These are phyloP conservation scores for Quercus wislizeni DNA, from an alignment of 306 rosid genomes.

Conservation along the genomic window DNA sequence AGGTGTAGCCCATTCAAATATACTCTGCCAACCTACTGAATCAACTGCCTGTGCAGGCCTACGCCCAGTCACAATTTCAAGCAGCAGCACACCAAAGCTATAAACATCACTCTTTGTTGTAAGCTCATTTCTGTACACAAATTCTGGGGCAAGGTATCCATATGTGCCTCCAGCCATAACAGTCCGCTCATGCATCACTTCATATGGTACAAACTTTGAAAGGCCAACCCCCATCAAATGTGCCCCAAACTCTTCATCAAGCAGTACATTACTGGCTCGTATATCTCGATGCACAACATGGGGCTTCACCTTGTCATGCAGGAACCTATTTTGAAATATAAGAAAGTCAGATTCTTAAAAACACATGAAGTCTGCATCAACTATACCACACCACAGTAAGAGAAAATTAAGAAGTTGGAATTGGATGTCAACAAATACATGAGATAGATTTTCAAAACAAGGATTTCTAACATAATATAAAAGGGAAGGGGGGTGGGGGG, in stretches of 20 bases:
- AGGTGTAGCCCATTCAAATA: conserved; percentile 98
- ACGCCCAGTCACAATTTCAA: conserved; percentile 90
- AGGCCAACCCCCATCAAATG: conserved; percentile 95
- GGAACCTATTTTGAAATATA: conserved; percentile 54
- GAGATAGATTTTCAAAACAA: not conserved
- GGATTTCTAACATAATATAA: not conserved
- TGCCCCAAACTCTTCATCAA: conserved; percentile 96
- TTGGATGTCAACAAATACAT: not conserved
- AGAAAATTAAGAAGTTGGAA: not conserved
- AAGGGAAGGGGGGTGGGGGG: too few relatives aligned
- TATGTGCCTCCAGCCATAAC: conserved; percentile 98
- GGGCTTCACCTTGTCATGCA: conserved; percentile 98
- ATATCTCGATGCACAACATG: conserved; percentile 97
- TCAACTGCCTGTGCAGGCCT: conserved; percentile 97
- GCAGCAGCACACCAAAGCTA: conserved; percentile 89
- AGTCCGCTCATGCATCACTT: conserved; percentile 92
- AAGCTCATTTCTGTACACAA: conserved; percentile 87
- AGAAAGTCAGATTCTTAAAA: not conserved
- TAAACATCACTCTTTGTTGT: conserved; percentile 95
- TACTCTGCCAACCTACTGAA: conserved; percentile 97
- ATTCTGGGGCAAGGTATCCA: conserved; percentile 96
- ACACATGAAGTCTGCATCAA: conserved; percentile 1
- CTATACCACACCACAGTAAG: not conserved
- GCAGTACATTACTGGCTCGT: conserved; percentile 87
- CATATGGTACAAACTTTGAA: conserved; percentile 88